Conservation (phyloP, 345 rosid genomes). For the Geranium brycei region DNA sequence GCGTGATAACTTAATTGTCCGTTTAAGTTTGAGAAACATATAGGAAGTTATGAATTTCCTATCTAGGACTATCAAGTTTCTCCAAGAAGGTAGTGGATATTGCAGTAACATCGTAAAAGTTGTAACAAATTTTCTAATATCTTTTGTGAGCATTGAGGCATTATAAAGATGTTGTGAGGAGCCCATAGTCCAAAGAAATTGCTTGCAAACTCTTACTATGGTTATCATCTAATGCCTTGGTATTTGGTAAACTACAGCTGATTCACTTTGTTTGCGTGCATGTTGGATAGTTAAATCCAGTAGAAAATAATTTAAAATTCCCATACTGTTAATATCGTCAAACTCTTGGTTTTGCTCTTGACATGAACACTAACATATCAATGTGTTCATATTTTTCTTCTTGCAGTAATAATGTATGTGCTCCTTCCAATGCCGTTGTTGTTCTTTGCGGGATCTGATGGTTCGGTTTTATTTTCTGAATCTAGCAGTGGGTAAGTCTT, state of each 20-base stretch:
- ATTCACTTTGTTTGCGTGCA: no score
- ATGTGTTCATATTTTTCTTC: no score
- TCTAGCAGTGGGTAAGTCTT: constrained; percentile 45
- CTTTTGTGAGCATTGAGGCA: no score
- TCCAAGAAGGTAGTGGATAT: not conserved
- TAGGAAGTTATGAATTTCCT: not conserved
- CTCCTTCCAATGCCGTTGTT: constrained; percentile 88
- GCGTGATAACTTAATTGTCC: not conserved
- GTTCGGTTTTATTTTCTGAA: constrained; percentile 44
- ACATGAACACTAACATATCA: not conserved
- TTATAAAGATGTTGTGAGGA: no score
- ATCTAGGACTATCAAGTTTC: not conserved
- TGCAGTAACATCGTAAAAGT: no score
- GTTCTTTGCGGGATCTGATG: constrained; percentile 71
- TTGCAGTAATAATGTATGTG: constrained; percentile 83
- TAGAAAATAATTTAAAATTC: no score
- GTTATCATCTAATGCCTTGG: no score
- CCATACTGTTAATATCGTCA: not conserved
- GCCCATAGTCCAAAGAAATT: no score
- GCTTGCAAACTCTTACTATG: no score
- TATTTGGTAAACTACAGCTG: no score
- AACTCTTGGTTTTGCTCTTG: not conserved
- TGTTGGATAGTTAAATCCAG: no score
- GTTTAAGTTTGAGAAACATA: not conserved
- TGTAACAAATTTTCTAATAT: no score